Evolutionary conservation across 352 stramenopile species (phyloP).

Genomic region (Achlya hypogyna): DNA sequence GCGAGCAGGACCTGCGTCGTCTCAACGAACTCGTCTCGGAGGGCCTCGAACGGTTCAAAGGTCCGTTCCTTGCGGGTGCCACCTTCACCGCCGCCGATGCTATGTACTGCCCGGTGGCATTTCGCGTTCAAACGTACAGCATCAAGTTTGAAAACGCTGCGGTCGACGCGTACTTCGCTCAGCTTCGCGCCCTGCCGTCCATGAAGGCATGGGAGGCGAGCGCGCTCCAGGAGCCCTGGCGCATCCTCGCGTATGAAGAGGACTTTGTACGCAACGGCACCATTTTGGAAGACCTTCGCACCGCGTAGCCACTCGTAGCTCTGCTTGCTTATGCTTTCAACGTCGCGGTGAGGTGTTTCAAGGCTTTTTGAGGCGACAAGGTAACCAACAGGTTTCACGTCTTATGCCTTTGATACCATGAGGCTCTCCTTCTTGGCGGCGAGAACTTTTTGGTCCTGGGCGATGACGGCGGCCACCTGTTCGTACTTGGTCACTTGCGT

Average conservation of each 20-base stretch:
- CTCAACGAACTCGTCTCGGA: background rate
- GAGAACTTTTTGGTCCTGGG: background rate
- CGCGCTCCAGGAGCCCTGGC: background rate
- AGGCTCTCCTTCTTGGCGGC: background rate
- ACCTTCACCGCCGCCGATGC: constrained; percentile 7
- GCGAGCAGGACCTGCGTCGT: background rate
- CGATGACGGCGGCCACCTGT: background rate
- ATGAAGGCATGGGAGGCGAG: background rate
- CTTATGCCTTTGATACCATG: too few species aligned
- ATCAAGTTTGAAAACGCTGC: background rate
- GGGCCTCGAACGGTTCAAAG: background rate
- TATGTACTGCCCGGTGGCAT: constrained; percentile 10
- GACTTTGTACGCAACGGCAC: background rate
- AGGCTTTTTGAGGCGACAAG: background rate
- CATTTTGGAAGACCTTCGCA: background rate
- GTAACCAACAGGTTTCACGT: too few species aligned
- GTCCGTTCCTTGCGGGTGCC: background rate
- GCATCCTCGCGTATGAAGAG: background rate
- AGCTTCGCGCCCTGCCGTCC: background rate
- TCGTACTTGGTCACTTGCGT: background rate
- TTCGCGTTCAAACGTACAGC: background rate
- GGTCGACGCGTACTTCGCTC: constrained; percentile 5
- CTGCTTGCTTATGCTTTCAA: too few species aligned
- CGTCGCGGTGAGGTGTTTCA: too few species aligned
- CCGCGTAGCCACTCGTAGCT: background rate